A percentile compares a stretch with the other conserved stretches of the same genome.
These are phyloP conservation scores for Teratosphaeria zuluensis DNA, from an alignment of 2,329 filamentous ascomycete genomes.

Conservation along the genomic window DNA sequence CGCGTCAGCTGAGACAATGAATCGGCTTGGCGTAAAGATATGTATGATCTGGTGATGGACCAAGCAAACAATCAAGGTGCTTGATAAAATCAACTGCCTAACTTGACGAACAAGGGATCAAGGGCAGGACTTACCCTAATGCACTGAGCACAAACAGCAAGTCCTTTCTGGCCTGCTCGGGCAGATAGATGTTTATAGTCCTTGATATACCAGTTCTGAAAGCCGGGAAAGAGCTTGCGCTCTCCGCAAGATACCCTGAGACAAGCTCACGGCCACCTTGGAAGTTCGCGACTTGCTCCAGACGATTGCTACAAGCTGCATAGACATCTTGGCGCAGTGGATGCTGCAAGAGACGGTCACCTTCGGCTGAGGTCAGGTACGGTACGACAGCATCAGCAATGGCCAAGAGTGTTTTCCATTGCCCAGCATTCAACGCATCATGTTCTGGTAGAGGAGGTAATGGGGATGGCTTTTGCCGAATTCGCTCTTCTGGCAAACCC, in stretches of 20 bases:
- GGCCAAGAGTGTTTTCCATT: constrained; percentile 51
- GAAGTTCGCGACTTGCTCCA: constrained; percentile 30
- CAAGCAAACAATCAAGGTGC: background rate
- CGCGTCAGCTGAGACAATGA: background rate
- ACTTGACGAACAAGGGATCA: background rate
- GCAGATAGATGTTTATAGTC: constrained; percentile 40
- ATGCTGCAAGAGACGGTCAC: constrained; percentile 18
- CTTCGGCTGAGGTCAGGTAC: constrained; percentile 35
- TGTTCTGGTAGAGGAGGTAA: constrained; percentile 1
- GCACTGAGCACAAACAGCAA: constrained; percentile 44
- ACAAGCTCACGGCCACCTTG: constrained; percentile 31
- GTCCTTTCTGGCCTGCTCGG: constrained; percentile 38
- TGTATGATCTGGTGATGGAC: background rate
- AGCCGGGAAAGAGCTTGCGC: constrained; percentile 35
- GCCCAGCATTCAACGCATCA: constrained; percentile 36
- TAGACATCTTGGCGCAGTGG: constrained; percentile 16
- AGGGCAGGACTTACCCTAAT: constrained; percentile 38
- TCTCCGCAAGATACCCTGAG: constrained; percentile 22
- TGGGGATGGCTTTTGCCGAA: constrained; percentile 8
- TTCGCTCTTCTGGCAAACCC: constrained; percentile 4
- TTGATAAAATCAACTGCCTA: background rate
- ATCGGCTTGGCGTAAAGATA: background rate
- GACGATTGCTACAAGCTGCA: constrained; percentile 45
- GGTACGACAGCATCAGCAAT: constrained; percentile 52
- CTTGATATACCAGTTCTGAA: constrained; percentile 45